These are phyloP conservation scores for Leucocoprinus sp. DNA, from an alignment of 768 basidiomycete species.

Conservation along the genomic window DNA sequence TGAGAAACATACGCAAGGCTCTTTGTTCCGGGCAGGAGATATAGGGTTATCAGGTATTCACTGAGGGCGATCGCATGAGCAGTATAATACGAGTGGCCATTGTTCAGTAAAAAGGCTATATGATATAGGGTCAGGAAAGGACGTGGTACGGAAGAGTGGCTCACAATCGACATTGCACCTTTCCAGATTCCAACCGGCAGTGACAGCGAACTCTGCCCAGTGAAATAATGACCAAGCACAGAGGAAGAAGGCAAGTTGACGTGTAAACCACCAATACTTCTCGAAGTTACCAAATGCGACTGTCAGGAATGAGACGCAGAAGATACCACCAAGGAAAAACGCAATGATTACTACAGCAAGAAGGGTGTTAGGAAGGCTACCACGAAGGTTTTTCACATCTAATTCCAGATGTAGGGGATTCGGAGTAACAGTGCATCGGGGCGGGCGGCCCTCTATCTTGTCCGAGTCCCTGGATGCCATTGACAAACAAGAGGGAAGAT, in stretches of 20 bases:
- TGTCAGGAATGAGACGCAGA: conserved; percentile 47
- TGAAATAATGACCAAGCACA: conserved; percentile 85
- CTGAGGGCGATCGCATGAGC: conserved; percentile 71
- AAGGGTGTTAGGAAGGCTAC: conserved; percentile 84
- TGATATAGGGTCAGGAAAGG: not conserved
- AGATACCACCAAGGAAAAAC: conserved; percentile 74
- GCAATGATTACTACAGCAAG: conserved; percentile 70
- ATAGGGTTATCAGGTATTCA: conserved; percentile 72
- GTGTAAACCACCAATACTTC: conserved; percentile 54
- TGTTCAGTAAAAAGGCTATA: conserved; percentile 88
- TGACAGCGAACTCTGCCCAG: conserved; percentile 90
- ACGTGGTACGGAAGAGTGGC: conserved; percentile 22
- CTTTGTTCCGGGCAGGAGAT: conserved; percentile 62
- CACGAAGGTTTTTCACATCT: conserved; percentile 26
- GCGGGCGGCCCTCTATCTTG: conserved; percentile 35
- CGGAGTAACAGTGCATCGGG: conserved; percentile 27
- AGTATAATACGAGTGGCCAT: conserved; percentile 76
- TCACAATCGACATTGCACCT: conserved; percentile 91
- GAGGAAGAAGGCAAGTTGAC: conserved; percentile 77
- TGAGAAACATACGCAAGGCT: conserved; percentile 45
- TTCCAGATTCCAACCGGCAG: conserved; percentile 90
- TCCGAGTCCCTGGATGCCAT: conserved; percentile 26
- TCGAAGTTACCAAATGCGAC: conserved; percentile 40
- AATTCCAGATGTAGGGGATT: conserved; percentile 39
- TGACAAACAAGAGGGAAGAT: conserved; percentile 15